These are phyloP conservation scores for Aspergillus pseudonomiae DNA, from an alignment of 2,329 filamentous ascomycete species.

Conservation along the genomic window DNA sequence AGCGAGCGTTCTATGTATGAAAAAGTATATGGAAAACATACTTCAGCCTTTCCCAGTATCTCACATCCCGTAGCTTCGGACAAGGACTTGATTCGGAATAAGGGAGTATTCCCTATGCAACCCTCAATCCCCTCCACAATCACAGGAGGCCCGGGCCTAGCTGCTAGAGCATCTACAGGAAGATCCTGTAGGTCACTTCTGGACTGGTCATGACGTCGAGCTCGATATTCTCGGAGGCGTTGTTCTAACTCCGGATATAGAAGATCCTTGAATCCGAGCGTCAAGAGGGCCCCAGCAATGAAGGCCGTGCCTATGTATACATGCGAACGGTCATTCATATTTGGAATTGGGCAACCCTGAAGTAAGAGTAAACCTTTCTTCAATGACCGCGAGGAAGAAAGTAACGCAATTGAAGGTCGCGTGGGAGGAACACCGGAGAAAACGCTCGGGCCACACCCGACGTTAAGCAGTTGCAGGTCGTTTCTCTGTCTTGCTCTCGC, in stretches of 20 bases:
- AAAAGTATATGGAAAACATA: slow-evolving; percentile 30
- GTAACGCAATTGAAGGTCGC: slow-evolving; percentile 3
- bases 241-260: slow-evolving; percentile 74
- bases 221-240: slow-evolving; percentile 52
- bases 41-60: slow-evolving; percentile 90
- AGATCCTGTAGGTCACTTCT: slow-evolving; percentile 8
- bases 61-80: slow-evolving; percentile 84
- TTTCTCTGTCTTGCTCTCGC: slow-evolving; percentile 17
- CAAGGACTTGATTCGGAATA: slow-evolving; percentile 82
- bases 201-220: slow-evolving; percentile 40
- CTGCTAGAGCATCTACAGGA: slow-evolving; percentile 21
- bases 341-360: background rate
- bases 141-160: slow-evolving; percentile 38
- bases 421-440: slow-evolving; percentile 15
- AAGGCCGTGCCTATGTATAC: slow-evolving; percentile 73
- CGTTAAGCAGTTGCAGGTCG: slow-evolving; percentile 3
- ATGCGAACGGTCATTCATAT: slow-evolving; percentile 37
- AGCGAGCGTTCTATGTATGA: slow-evolving; percentile 5
- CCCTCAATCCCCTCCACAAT: slow-evolving; percentile 83
- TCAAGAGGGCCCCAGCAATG: slow-evolving; percentile 73
- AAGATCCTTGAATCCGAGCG: slow-evolving; percentile 76
- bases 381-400: background rate
- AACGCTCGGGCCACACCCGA: slow-evolving; percentile 43
- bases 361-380: background rate
- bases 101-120: slow-evolving; percentile 89